Evolutionary conservation across 768 basidiomycete species (phyloP).

Genomic region (Candolleomyces aberdarensis): DNA sequence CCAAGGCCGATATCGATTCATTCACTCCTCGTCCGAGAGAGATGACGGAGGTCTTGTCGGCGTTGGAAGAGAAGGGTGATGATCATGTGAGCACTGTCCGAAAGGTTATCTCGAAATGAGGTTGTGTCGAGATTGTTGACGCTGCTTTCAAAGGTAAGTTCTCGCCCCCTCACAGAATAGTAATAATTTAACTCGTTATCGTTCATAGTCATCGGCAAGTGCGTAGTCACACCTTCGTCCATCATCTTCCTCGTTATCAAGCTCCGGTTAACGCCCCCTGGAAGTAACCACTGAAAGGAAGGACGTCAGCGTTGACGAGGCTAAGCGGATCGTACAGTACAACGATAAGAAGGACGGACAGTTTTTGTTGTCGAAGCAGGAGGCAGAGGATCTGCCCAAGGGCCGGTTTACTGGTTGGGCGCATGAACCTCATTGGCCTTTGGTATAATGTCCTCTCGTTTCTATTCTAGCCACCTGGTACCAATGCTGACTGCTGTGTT

Average conservation of each 20-base stretch:
- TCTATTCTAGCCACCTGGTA: too few species aligned
- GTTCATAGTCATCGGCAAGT: conserved; percentile 71
- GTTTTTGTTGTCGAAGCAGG: conserved; percentile 63
- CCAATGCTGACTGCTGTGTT: too few species aligned
- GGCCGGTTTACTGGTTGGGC: conserved; percentile 51
- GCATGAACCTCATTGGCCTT: conserved; percentile 94
- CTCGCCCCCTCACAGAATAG: too few species aligned
- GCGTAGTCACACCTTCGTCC: conserved; percentile 79
- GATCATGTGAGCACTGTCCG: conserved; percentile 48
- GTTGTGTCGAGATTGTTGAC: conserved; percentile 73
- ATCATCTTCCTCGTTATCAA: conserved; percentile 87
- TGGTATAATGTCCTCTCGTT: too few species aligned
- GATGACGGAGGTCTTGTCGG: conserved; percentile 42
- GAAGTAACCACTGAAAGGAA: conserved; percentile 27
- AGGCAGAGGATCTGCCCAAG: conserved; percentile 60
- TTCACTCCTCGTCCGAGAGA: conserved; percentile 34
- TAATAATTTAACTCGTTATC: too few species aligned
- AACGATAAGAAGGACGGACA: conserved; percentile 66
- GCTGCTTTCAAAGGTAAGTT: conserved; percentile 67
- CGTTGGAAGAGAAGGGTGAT: conserved; percentile 51
- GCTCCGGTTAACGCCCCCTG: conserved; percentile 66
- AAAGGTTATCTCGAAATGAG: conserved; percentile 69
- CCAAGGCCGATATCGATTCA: conserved; percentile 43
- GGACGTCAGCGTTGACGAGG: conserved; percentile 45
- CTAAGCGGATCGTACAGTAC: conserved; percentile 40